Evolutionary conservation across 306 rosid species (phyloP).

Genomic region (Argentina anserina): DNA sequence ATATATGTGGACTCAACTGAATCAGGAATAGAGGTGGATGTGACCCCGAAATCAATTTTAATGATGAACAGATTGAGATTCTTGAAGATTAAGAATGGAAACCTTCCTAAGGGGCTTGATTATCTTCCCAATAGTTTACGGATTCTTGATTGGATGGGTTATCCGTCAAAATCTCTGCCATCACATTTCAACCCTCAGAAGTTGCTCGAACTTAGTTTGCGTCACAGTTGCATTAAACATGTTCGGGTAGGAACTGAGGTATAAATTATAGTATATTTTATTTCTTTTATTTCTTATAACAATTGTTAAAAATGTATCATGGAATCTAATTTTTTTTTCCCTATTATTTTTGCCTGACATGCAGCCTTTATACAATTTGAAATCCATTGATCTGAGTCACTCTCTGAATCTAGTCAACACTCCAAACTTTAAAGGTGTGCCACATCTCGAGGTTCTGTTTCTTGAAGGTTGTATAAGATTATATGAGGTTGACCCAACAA

Average conservation of each 20-base stretch:
- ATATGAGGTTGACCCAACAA: not conserved
- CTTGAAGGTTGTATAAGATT: not conserved
- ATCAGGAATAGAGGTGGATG: not conserved
- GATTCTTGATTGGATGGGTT: not conserved
- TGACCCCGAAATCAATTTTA: not conserved
- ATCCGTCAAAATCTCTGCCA: not conserved
- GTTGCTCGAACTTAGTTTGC: not conserved
- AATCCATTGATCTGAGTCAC: not conserved
- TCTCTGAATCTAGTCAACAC: not conserved
- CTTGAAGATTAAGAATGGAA: not conserved
- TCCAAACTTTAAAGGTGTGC: not conserved
- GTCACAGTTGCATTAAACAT: not conserved
- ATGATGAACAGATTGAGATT: not conserved
- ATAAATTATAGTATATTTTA: not conserved
- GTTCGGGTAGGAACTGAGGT: not conserved
- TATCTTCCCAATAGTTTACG: conserved; percentile 7
- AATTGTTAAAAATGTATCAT: not conserved
- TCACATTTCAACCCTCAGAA: not conserved
- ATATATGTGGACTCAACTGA: not conserved
- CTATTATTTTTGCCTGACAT: not conserved
- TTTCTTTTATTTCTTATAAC: not conserved
- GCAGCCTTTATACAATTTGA: not conserved
- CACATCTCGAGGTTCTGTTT: not conserved
- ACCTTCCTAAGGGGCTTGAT: not conserved
- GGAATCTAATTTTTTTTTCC: not conserved